Evolutionary conservation across 2,329 filamentous ascomycete genomes (phyloP), one percentile per base, ranked within the genome.

Genomic region (Colletotrichum sp.): DNA sequence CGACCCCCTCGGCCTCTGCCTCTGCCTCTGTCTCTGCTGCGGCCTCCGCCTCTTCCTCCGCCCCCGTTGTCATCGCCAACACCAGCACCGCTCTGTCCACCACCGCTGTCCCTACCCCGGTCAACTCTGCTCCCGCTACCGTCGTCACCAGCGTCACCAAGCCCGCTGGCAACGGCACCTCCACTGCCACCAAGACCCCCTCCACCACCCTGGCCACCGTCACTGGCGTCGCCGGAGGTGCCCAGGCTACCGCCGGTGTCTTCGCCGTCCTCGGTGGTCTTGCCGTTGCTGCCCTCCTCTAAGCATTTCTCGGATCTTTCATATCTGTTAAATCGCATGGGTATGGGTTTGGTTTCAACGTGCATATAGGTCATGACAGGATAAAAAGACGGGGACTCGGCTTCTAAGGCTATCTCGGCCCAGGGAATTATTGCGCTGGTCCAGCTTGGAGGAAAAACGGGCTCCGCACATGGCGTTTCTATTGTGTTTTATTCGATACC

Each of bases 1-100:
- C 79, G 76, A 81, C 81, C 39, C 81, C 80, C 76, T 77, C 79
- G 77, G 82, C 82, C 80, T 83, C 82, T 67, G 75, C 81, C 79
- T 82, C 79, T 73, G 77, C 81, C 66, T 80, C 80, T 34, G 36
- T 39, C 36, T 39, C 36, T 39, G 77, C 78, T 68, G 73, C 75
- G 63, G 74, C 70, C 48, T 70, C 76, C 67, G 66, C 70, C 74
- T 57, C 71, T 67, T 77, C 79, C 75, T 80, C 78, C 68, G 79
- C 82, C 75, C 79, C 78, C 71, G 77, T 78, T 52, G 77, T 80
- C 39, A 74, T 74, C 57, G 75, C 78, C 78, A 80, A 80, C 80
- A 81, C 79, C 64, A 73, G 68, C 68, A 63, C 75, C 48, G 71
- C 77, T 63, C 77, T 78, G 74, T 78, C 78, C 55, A 74, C 79